Percentiles rank a stretch among this genome's conserved stretches.
These are phyloP conservation scores for Panaeolus cyanescens DNA, from an alignment of 768 basidiomycete genomes.

Conservation along the genomic window DNA sequence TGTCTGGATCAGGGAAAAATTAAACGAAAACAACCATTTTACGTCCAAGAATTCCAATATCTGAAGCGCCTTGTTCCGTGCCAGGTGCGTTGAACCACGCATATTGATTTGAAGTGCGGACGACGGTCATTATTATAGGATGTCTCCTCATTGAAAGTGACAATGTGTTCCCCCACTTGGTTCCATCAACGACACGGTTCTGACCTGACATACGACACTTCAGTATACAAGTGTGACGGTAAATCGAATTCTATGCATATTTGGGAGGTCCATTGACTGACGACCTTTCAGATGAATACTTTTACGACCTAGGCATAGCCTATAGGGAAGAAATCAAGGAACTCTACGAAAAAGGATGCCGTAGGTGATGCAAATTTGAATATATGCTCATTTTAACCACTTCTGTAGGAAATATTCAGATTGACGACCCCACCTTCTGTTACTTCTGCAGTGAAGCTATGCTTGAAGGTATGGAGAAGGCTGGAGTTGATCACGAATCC, in stretches of 20 bases:
- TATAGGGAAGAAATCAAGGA: conserved; percentile 53
- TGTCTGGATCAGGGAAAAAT: conserved; percentile 54
- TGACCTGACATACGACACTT: conserved; percentile 54
- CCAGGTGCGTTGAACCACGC: conserved; percentile 38
- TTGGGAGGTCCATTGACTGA: neutral
- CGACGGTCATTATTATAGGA: conserved; percentile 51
- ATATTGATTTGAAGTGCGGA: neutral
- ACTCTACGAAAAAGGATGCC: conserved; percentile 49
- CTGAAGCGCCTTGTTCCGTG: conserved; percentile 57
- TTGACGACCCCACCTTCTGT: conserved; percentile 55
- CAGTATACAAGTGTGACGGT: conserved; percentile 66
- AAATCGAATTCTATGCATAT: conserved; percentile 6
- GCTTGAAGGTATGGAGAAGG: conserved; percentile 55
- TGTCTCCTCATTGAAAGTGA: conserved; percentile 69
- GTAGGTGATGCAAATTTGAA: conserved; percentile 32
- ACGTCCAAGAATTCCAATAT: conserved; percentile 62
- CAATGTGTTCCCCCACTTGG: conserved; percentile 72
- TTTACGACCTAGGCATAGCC: conserved; percentile 46
- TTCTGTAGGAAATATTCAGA: conserved; percentile 47
- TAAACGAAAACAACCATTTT: conserved; percentile 60
- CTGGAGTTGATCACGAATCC: conserved; percentile 60
- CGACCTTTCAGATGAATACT: conserved; percentile 44
- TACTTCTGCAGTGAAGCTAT: conserved; percentile 69
- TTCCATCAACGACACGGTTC: conserved; percentile 69
- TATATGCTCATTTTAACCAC: conserved; percentile 18